Conservation (phyloP, 148 eudicot species). For the Rhododendron henanense region DNA sequence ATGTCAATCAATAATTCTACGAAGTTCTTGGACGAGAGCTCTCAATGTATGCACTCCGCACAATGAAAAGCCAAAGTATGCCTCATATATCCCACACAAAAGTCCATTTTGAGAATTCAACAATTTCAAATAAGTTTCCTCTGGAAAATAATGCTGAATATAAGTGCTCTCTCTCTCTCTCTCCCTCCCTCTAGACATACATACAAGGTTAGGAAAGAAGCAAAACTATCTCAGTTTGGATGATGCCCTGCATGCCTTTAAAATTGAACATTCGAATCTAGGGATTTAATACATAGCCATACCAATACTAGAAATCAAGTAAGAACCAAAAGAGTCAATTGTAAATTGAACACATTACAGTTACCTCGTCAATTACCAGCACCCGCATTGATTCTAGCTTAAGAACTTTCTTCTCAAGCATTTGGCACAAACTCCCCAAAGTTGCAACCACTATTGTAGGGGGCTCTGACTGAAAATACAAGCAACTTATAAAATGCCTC, state of each 20-base stretch:
- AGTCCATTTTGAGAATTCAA: neutral
- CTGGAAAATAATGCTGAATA: neutral
- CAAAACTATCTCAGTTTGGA: neutral
- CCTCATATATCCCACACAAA: neutral
- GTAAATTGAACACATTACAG: neutral
- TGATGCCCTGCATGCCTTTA: neutral
- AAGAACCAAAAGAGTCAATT: neutral
- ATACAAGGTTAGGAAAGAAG: neutral
- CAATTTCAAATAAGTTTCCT: neutral
- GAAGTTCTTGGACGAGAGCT: neutral
- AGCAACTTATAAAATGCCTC: neutral
- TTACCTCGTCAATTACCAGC: conserved; percentile 91
- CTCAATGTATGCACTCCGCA: neutral
- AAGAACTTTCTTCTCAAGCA: conserved; percentile 70
- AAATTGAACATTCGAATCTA: neutral
- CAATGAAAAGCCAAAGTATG: neutral
- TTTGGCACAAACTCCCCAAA: conserved; percentile 76
- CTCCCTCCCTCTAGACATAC: neutral
- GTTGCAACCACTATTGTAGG: conserved; percentile 89
- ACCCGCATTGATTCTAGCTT: conserved; percentile 66
- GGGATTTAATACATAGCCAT: neutral
- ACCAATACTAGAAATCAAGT: neutral
- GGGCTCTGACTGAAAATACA: conserved; percentile 71
- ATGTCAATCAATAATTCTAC: neutral
- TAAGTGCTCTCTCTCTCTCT: neutral